A percentile compares a stretch with the other conserved stretches of the same genome.
phyloP scores from a whole-genome alignment of 179 eudicot genomes.

The Silene vulgaris region DNA sequence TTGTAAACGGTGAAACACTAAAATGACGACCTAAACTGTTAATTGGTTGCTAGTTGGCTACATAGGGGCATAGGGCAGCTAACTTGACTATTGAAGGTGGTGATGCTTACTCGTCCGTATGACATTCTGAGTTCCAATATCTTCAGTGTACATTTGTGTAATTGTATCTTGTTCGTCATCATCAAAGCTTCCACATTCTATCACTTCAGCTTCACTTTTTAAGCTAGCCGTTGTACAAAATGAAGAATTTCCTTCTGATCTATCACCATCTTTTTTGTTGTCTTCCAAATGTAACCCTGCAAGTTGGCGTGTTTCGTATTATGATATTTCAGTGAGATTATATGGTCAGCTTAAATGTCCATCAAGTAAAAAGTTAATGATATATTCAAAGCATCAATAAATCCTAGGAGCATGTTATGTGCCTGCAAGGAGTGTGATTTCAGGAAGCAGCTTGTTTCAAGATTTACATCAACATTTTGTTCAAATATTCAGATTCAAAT shows the following conservation, averaged over 20 bases:
- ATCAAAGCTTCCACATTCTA: background rate
- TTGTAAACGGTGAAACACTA: background rate
- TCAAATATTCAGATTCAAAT: background rate
- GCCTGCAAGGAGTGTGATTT: background rate
- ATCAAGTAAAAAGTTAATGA: no score
- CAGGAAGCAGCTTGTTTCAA: background rate
- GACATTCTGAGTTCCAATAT: background rate
- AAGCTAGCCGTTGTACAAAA: background rate
- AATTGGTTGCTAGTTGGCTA: background rate
- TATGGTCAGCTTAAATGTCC: background rate
- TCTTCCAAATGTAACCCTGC: conserved; percentile 6
- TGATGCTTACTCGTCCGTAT: conserved; percentile 4
- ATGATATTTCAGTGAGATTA: background rate
- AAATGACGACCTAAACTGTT: background rate
- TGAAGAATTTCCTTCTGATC: background rate
- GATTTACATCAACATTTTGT: background rate
- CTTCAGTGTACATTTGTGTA: background rate
- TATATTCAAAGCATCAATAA: background rate
- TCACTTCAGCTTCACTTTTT: conserved; percentile 1
- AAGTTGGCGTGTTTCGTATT: background rate
- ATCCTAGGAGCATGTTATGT: background rate
- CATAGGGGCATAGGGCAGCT: no score
- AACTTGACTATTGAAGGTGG: background rate
- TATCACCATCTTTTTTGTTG: background rate
- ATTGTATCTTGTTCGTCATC: conserved; percentile 1